Evolutionary conservation across 148 eudicot genomes (phyloP).

Genomic region (Cornus florida): DNA sequence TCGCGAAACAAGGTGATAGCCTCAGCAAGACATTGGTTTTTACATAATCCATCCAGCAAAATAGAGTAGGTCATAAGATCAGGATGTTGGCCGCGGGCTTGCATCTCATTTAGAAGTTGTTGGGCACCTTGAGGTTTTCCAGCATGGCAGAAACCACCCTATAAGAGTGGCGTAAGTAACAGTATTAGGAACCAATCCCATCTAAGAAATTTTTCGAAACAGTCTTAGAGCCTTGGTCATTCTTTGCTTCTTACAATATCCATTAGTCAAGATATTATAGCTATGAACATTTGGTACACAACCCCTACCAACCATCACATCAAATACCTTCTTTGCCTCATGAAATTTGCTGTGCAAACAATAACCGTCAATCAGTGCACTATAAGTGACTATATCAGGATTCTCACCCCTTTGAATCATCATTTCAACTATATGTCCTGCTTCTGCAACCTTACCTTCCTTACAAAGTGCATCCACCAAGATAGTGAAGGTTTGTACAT

Average conservation of each 20-base stretch:
- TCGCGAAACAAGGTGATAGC: not conserved
- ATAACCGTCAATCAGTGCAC: not conserved
- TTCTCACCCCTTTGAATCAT: constrained; percentile 11
- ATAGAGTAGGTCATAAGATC: not conserved
- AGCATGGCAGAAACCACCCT: not conserved
- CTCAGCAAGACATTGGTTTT: not conserved
- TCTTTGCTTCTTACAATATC: constrained; percentile 5
- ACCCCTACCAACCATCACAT: constrained; percentile 1
- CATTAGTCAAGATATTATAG: not conserved
- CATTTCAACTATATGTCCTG: not conserved
- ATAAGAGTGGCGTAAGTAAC: constrained; percentile 8
- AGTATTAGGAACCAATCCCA: not conserved
- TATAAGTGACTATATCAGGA: not conserved
- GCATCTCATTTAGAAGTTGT: constrained; percentile 1
- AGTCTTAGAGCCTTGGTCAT: constrained; percentile 1
- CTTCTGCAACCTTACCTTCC: constrained; percentile 3
- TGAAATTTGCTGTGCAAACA: not conserved
- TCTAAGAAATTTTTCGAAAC: not conserved
- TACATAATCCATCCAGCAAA: constrained; percentile 4
- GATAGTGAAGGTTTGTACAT: not conserved
- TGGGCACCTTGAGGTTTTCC: not conserved
- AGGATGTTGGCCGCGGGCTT: not conserved
- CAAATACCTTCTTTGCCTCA: constrained; percentile 10
- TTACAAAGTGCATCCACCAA: constrained; percentile 13
- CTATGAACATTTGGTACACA: not conserved